Percentiles rank a stretch among this genome's conserved stretches.
Conservation (phyloP, 768 basidiomycete species). For the Suillus subluteus region DNA sequence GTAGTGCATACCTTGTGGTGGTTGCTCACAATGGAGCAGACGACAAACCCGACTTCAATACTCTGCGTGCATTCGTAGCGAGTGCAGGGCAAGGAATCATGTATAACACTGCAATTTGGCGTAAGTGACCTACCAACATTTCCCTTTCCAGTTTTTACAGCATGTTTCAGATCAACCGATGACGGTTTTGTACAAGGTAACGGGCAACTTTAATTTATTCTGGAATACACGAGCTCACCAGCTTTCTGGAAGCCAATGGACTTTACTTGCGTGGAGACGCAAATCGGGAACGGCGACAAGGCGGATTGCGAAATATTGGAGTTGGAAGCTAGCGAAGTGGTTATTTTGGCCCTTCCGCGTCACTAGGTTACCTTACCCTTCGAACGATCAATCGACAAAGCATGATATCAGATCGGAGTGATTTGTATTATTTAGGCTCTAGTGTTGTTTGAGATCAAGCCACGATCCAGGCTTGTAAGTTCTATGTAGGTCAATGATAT, state of each 20-base stretch:
- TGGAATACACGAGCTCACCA: conserved; percentile 22
- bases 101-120: conserved; percentile 87
- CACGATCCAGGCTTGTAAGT: not conserved
- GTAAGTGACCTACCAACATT: conserved; percentile 52
- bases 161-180: conserved; percentile 82
- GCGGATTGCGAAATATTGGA: conserved; percentile 89
- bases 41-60: conserved; percentile 76
- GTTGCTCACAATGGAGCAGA: conserved; percentile 81
- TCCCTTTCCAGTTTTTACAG: conserved; percentile 12
- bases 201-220: conserved; percentile 19
- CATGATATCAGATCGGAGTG: not conserved
- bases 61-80: conserved; percentile 82
- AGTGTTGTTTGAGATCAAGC: not conserved
- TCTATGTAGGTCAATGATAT: conserved; percentile 1
- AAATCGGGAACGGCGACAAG: conserved; percentile 77
- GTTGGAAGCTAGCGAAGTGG: conserved; percentile 38
- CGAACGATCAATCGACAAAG: not conserved
- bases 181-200: conserved; percentile 74
- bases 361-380: not conserved
- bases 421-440: conserved; percentile 2
- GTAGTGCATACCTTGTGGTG: conserved; percentile 75
- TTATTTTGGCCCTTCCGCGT: conserved; percentile 34
- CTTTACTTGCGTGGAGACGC: conserved; percentile 90
- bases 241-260: conserved; percentile 60
- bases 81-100: conserved; percentile 82